Percentiles rank a stretch among this genome's conserved stretches.
Evolutionary conservation across 768 basidiomycete genomes (phyloP).

Genomic region (Boletellus sp.): DNA sequence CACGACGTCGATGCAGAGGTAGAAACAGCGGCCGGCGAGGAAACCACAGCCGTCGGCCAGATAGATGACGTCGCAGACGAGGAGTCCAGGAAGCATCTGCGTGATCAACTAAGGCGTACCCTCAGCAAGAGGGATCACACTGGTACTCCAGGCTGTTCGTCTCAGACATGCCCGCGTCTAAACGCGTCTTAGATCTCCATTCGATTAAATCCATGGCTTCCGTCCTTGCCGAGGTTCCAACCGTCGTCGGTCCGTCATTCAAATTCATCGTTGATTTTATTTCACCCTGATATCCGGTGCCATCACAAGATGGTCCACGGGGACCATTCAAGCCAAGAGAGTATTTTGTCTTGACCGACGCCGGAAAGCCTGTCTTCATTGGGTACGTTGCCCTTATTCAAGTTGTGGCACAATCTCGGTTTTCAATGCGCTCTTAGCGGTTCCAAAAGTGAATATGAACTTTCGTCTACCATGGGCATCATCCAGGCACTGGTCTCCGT

Average conservation of each 20-base stretch:
- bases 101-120: constrained; percentile 70
- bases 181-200: constrained; percentile 10
- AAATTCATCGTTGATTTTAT: not conserved
- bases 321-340: constrained; percentile 53
- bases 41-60: constrained; percentile 44
- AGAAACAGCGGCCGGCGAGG: constrained; percentile 53
- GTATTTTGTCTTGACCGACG: constrained; percentile 91
- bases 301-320: constrained; percentile 9
- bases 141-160: constrained; percentile 34
- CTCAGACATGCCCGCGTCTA: constrained; percentile 9
- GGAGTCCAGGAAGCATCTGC: constrained; percentile 57
- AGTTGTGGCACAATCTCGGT: not conserved
- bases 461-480: constrained; percentile 81
- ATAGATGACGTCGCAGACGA: constrained; percentile 46
- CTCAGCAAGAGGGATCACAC: constrained; percentile 49
- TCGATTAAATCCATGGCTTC: constrained; percentile 13
- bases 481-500: constrained; percentile 96
- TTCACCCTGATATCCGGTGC: not conserved
- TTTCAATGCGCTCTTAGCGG: constrained; percentile 34
- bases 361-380: constrained; percentile 95
- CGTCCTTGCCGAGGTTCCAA: constrained; percentile 36
- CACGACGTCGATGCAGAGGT: constrained; percentile 66
- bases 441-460: constrained; percentile 52
- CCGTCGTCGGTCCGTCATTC: constrained; percentile 16
- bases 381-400: constrained; percentile 47